These are phyloP conservation scores for Pseudogymnoascus pannorum DNA, from an alignment of 2,329 filamentous ascomycete genomes.

Conservation along the genomic window DNA sequence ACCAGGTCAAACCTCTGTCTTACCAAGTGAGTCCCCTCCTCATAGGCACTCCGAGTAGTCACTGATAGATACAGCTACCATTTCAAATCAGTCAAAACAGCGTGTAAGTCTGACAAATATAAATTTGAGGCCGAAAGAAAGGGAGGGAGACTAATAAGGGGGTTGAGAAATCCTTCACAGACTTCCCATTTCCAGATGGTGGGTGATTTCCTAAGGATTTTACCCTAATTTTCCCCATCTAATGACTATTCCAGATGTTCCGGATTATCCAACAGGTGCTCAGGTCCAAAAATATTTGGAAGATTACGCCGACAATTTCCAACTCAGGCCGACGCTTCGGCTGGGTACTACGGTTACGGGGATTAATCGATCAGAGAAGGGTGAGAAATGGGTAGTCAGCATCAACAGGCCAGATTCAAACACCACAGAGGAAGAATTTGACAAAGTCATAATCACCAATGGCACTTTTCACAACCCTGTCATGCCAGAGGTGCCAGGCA, in stretches of 20 bases:
- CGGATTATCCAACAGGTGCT: constrained; percentile 16
- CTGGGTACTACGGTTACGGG: constrained; percentile 29
- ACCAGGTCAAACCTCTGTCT: constrained; percentile 28
- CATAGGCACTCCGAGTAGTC: background rate
- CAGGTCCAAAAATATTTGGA: constrained; percentile 34
- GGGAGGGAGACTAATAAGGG: background rate
- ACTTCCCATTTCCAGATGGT: constrained; percentile 37
- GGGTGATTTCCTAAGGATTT: constrained; percentile 14
- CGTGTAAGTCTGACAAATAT: constrained; percentile 28
- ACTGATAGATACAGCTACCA: constrained; percentile 22
- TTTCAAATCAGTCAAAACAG: constrained; percentile 25
- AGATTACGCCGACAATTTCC: constrained; percentile 34
- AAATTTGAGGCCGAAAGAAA: constrained; percentile 24
- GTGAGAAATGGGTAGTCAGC: constrained; percentile 30
- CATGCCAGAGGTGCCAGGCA: constrained; percentile 31
- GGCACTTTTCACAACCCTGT: constrained; percentile 31
- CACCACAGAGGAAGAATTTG: constrained; percentile 25
- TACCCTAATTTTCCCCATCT: background rate
- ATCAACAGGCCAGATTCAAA: constrained; percentile 22
- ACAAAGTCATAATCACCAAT: constrained; percentile 33
- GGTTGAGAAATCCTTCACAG: constrained; percentile 25
- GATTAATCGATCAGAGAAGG: constrained; percentile 24
- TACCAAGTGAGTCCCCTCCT: constrained; percentile 23
- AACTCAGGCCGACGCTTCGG: constrained; percentile 30
- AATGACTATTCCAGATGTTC: background rate